Percentiles rank a stretch among this genome's conserved stretches.
Evolutionary conservation across 1,284 basidiomycete genomes (phyloP).

Genomic region (Trichosporon coremiiforme): DNA sequence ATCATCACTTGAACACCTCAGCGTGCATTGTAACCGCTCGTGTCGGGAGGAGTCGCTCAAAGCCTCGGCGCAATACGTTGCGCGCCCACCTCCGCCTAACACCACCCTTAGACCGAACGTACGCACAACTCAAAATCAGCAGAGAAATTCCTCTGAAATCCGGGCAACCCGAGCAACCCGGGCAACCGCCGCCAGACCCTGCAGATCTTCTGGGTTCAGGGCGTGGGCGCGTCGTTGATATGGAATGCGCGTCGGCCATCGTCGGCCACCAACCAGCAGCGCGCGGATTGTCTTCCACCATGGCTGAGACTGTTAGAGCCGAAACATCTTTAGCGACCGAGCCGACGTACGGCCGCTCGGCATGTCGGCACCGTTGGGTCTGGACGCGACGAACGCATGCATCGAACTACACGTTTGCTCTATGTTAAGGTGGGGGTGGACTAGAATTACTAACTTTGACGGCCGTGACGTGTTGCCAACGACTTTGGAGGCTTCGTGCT

Average conservation of each 20-base stretch:
- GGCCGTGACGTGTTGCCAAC: too few relatives aligned
- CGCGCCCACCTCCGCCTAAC: not conserved
- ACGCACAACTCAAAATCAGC: not conserved
- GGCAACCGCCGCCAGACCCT: not conserved
- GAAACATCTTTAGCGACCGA: not conserved
- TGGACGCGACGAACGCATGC: not conserved
- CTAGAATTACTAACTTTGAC: conserved; percentile 1
- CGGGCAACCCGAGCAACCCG: not conserved
- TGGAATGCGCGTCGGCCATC: conserved; percentile 9
- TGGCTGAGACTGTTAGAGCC: too few relatives aligned
- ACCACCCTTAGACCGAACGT: not conserved
- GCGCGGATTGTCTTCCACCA: not conserved
- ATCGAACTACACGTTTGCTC: not conserved
- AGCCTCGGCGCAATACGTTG: not conserved
- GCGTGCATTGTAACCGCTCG: not conserved
- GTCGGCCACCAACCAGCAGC: not conserved
- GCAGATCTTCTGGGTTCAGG: not conserved
- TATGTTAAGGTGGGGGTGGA: not conserved
- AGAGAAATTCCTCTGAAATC: not conserved
- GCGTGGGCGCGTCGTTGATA: not conserved
- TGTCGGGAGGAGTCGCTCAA: not conserved
- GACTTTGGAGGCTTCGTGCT: not conserved
- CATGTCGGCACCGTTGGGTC: not conserved
- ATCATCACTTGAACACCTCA: not conserved
- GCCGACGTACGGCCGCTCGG: not conserved